These are phyloP conservation scores for Eimeria sp. DNA, from an alignment of 169 alveolate species.

Conservation along the genomic window DNA sequence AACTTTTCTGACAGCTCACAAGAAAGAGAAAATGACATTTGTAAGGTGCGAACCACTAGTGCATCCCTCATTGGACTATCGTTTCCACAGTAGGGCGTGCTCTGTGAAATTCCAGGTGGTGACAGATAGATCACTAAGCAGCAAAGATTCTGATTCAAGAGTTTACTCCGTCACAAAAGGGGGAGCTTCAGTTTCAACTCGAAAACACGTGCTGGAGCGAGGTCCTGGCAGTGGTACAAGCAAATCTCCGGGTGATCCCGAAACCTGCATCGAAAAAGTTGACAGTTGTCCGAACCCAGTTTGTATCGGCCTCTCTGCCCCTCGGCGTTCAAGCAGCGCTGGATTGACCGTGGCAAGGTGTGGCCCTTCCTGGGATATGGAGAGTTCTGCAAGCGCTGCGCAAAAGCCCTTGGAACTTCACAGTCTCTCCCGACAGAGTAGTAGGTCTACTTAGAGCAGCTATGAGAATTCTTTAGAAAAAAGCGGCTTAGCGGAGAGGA, in stretches of 20 bases:
- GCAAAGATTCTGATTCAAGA: background rate
- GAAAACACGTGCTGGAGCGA: background rate
- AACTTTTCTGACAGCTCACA: background rate
- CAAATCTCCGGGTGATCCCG: background rate
- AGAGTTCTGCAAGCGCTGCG: background rate
- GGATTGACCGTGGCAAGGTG: background rate
- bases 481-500: background rate
- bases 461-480: background rate
- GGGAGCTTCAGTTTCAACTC: background rate
- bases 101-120: background rate
- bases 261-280: background rate
- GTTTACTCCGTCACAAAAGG: background rate
- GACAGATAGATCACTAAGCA: background rate
- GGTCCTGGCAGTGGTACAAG: background rate
- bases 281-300: background rate
- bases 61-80: background rate
- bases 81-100: background rate
- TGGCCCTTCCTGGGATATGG: slow-evolving; percentile 1
- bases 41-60: background rate
- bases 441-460: background rate
- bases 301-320: background rate
- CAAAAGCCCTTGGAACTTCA: background rate
- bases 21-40: background rate
- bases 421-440: background rate
- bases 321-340: background rate